phyloP scores from a whole-genome alignment of 306 rosid genomes.

The Morella rubra region DNA sequence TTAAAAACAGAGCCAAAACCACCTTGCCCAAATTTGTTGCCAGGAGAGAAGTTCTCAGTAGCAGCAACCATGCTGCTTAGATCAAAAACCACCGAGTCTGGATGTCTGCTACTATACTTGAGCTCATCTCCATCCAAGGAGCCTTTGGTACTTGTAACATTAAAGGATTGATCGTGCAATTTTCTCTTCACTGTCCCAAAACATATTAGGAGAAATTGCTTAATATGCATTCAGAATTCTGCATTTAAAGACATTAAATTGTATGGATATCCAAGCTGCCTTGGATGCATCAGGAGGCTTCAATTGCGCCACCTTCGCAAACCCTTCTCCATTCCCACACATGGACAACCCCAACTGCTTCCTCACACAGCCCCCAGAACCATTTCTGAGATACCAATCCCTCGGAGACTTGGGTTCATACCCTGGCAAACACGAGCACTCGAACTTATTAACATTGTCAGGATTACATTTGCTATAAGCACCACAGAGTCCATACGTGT shows the following conservation, averaged over 20 bases:
- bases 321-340: constrained; percentile 25
- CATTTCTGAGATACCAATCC: constrained; percentile 12
- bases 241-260: not conserved
- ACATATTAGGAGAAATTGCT: not conserved
- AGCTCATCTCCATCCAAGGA: constrained; percentile 5
- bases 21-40: not conserved
- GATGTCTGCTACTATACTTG: not conserved
- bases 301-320: not conserved
- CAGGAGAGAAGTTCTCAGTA: not conserved
- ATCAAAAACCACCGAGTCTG: constrained; percentile 5
- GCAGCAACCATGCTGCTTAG: not conserved
- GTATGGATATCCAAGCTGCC: not conserved
- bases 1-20: not conserved
- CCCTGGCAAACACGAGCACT: constrained; percentile 16
- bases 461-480: not conserved
- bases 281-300: constrained; percentile 2
- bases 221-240: not conserved
- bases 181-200: not conserved
- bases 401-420: constrained; percentile 15
- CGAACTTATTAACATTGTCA: not conserved
- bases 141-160: constrained; percentile 4
- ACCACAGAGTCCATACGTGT: not conserved
- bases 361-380: constrained; percentile 19
- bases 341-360: not conserved
- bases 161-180: not conserved